Evolutionary conservation across 1,284 basidiomycete species (phyloP).

Genomic region (Crucibulum cyathiforme): DNA sequence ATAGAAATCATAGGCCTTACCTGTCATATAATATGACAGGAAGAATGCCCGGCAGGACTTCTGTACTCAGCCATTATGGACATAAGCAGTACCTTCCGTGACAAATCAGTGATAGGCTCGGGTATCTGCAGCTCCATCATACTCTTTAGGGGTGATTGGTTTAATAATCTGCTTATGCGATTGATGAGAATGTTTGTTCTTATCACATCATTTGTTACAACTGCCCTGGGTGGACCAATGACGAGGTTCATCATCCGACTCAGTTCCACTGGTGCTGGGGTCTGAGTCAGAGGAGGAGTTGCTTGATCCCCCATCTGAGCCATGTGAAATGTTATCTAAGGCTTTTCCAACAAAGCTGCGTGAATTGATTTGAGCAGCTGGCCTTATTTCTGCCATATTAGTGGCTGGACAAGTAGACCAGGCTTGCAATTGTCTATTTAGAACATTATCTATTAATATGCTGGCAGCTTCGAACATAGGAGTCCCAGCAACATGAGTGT

Average conservation of each 20-base stretch:
- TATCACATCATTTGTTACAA: no score
- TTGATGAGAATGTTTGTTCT: no score
- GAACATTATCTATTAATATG: background rate
- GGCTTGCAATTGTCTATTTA: background rate
- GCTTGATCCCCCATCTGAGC: background rate
- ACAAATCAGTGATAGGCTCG: conserved; percentile 31
- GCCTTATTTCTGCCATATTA: background rate
- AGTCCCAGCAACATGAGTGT: background rate
- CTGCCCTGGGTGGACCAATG: no score
- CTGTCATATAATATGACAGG: conserved; percentile 33
- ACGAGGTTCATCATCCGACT: no score
- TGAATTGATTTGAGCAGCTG: conserved; percentile 4
- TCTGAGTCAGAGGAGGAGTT: no score
- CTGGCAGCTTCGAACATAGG: background rate
- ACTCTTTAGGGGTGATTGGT: conserved; percentile 29
- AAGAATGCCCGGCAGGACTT: conserved; percentile 21
- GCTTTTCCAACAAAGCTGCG: conserved; percentile 8
- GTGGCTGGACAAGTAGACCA: background rate
- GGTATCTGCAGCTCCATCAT: conserved; percentile 28
- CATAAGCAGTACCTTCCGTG: conserved; percentile 28
- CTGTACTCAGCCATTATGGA: conserved; percentile 25
- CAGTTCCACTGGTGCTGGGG: no score
- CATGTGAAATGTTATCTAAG: background rate
- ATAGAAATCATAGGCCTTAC: conserved; percentile 44
- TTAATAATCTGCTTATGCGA: conserved; percentile 18